Conservation (phyloP, 2,329 filamentous ascomycete species). For the Neofusicoccum cordaticola region DNA sequence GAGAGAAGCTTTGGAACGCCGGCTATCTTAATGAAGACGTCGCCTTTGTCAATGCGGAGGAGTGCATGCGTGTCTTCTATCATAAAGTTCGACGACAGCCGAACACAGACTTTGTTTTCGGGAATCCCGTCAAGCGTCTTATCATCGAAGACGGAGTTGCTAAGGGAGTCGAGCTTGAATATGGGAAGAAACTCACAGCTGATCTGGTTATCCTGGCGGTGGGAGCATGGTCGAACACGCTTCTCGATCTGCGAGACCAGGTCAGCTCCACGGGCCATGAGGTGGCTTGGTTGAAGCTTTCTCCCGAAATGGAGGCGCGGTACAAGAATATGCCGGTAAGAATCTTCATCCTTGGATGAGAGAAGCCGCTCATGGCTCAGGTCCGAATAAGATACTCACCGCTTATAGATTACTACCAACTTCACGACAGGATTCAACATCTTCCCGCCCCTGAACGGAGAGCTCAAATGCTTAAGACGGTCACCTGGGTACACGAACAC, state of each 20-base stretch:
- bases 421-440: conserved; percentile 17
- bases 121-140: not conserved
- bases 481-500: conserved; percentile 16
- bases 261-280: conserved; percentile 8
- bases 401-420: conserved; percentile 9
- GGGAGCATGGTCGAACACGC: conserved; percentile 78
- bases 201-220: conserved; percentile 77
- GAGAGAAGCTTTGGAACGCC: conserved; percentile 15
- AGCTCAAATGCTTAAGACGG: conserved; percentile 14
- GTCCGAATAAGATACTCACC: not conserved
- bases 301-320: not conserved
- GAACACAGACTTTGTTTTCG: conserved; percentile 5
- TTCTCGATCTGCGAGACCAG: conserved; percentile 64
- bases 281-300: conserved; percentile 16
- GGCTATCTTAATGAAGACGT: conserved; percentile 18
- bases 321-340: conserved; percentile 17
- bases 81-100: not conserved
- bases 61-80: conserved; percentile 11
- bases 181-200: conserved; percentile 54
- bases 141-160: conserved; percentile 2
- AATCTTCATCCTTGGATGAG: not conserved
- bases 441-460: conserved; percentile 15
- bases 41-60: conserved; percentile 14
- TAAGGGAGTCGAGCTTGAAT: conserved; percentile 54
- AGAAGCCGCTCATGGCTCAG: not conserved